Base-by-base conservation (phyloP, 345 rosid genomes). In the Cardamine chenopodiifolia region DNA sequence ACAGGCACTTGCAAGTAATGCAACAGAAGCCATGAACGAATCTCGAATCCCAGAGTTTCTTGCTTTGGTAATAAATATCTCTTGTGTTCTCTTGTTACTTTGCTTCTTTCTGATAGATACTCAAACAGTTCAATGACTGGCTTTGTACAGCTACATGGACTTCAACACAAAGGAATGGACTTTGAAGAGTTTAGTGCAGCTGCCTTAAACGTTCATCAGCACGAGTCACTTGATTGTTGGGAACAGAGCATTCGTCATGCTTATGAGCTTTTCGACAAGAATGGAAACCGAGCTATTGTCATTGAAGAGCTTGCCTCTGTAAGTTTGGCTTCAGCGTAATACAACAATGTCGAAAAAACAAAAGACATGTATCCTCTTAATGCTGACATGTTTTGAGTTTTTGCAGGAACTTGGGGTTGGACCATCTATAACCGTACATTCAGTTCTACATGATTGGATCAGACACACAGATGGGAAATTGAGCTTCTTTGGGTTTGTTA, bases 171-270 rank as follows among this genome's bases (percentile, higher is more conserved):
- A 87, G 85, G 86, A 72, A 89, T 95, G 97, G 91, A 83, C 69
- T 92, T 95, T n/a, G 91, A 87, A 80, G 99, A 95, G 82, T 95
- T 95, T 75, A 83, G 99, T 78, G 95, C 97, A 45, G 97, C 99
- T 60, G 82, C 92, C 1, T 42, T 92, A 62, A 92, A 87, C 44
- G 91, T 95, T 67, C 92, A 95, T 85, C 99, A 90, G 78, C 82
- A 87, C 45, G 99, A 91, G 82, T 87, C 97, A 4, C 86, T 85
- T 57, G 96, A 86, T 72, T 64, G 54, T 19, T 95, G 99, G 99
- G 96, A 95, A 66, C 89, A 90, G 68, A 89, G 79, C 79, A 92
- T 89, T 7, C 89, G 83, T 1, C 52, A 72, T 48, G 99, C 97
- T 5, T 95, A 87, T 45, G 98, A 95, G 68, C 75, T 87, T 20